These are phyloP conservation scores for Colletotrichum sp. DNA, from an alignment of 2,329 filamentous ascomycete genomes.

Conservation along the genomic window DNA sequence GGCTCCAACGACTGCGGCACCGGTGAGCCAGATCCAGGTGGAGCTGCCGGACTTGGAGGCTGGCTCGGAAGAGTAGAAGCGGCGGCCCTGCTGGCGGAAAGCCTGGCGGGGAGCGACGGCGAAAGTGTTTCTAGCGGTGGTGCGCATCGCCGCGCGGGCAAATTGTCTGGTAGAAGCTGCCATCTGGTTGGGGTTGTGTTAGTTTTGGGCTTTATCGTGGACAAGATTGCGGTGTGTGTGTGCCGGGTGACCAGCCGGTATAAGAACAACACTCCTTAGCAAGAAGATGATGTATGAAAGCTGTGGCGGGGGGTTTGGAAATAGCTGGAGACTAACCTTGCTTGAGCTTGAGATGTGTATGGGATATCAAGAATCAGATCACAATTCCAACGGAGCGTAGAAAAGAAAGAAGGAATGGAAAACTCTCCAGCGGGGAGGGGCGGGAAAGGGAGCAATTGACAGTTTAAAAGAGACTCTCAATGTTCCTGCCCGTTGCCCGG, in stretches of 20 bases:
- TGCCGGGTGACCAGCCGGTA: not conserved
- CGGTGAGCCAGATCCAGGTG: conserved; percentile 61
- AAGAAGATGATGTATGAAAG: conserved; percentile 5
- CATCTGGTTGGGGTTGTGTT: not conserved
- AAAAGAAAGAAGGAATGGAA: not conserved
- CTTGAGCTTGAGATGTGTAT: not conserved
- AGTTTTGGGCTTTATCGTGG: not conserved
- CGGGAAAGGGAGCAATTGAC: not conserved
- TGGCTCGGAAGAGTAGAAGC: conserved; percentile 79
- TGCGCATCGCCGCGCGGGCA: conserved; percentile 64
- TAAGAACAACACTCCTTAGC: not conserved
- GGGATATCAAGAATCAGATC: not conserved
- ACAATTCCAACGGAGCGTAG: not conserved
- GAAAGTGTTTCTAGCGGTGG: conserved; percentile 64
- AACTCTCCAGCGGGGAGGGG: not conserved
- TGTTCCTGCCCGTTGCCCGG: conserved; percentile 2
- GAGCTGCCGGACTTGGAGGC: conserved; percentile 54
- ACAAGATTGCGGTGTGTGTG: not conserved
- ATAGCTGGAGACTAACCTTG: conserved; percentile 2
- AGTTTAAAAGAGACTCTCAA: conserved; percentile 1
- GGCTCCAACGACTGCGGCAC: conserved; percentile 62
- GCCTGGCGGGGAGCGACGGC: conserved; percentile 66
- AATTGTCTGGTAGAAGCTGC: conserved; percentile 44
- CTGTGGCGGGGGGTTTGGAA: not conserved
- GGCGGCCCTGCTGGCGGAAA: conserved; percentile 76